Evolutionary conservation across 352 stramenopile species (phyloP).

Genomic region (Phytophthora citricola): DNA sequence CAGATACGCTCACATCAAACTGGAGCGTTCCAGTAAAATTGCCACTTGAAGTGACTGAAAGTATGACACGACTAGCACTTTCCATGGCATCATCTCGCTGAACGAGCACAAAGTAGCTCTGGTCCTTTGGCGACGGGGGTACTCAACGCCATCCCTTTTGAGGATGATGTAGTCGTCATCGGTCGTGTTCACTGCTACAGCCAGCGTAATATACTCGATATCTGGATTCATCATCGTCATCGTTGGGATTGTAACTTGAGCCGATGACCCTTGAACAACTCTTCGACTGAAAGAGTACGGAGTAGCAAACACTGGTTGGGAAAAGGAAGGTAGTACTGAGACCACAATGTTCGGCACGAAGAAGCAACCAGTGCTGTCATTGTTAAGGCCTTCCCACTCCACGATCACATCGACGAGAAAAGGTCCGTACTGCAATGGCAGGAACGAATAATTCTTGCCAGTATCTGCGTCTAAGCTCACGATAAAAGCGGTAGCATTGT

Average conservation of each 20-base stretch:
- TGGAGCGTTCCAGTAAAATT: slow-evolving; percentile 30
- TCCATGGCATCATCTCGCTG: slow-evolving; percentile 13
- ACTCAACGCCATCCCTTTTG: slow-evolving; percentile 12
- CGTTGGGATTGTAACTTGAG: slow-evolving; percentile 23
- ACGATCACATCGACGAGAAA: slow-evolving; percentile 29
- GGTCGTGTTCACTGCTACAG: slow-evolving; percentile 21
- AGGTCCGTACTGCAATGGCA: slow-evolving; percentile 5
- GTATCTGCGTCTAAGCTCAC: slow-evolving; percentile 5
- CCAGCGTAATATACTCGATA: slow-evolving; percentile 22
- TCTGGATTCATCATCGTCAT: slow-evolving; percentile 11
- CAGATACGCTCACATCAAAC: slow-evolving; percentile 27
- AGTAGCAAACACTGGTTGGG: slow-evolving; percentile 7
- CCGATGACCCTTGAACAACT: slow-evolving; percentile 24
- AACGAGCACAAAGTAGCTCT: slow-evolving; percentile 19
- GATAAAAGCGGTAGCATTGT: slow-evolving; percentile 22
- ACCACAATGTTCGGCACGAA: slow-evolving; percentile 20
- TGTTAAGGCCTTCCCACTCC: slow-evolving; percentile 10
- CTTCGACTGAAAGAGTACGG: slow-evolving; percentile 30
- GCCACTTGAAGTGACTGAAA: slow-evolving; percentile 24
- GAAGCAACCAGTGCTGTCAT: slow-evolving; percentile 17
- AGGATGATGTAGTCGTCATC: slow-evolving; percentile 12
- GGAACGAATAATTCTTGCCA: slow-evolving; percentile 6
- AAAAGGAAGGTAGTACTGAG: slow-evolving; percentile 16
- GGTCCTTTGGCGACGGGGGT: slow-evolving; percentile 8
- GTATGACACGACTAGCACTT: slow-evolving; percentile 17